Evolutionary conservation across 1,284 basidiomycete genomes (phyloP), one percentile per base, ranked within the genome.

Genomic region (Rugosomyces carneus): DNA sequence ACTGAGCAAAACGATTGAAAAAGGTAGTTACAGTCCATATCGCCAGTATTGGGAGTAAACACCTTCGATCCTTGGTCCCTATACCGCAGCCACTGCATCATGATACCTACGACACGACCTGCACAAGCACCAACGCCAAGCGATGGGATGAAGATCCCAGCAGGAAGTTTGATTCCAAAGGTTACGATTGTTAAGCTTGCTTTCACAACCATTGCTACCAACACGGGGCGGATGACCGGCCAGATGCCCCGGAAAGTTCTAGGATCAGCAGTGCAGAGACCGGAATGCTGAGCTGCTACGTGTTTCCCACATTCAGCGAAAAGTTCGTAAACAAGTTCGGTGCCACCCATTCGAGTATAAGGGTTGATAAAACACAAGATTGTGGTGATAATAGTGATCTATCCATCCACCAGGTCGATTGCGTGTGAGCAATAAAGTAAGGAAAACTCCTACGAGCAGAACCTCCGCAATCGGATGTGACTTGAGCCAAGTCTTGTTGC

Each of bases 131-230:
- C 96, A n/a, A 97, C 93, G 16, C 91, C 93, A 21, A 99, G 79
- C 0, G 93, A 93, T 0, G 96, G 95, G 21, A 99, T 91, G 66
- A 99, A 99, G 56, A 99, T 95, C 1, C 95, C 95, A 3, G 94
- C 93, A 11, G 93, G 93, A 2, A 96, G 60, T 59, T 89, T 92
- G 68, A 96, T 92, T 2, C 94, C 94, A 54, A 98, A 99, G 0
- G 94, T 98, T 37, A 97, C 75, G 45, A 95, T 75, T 0, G 93
- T 96, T 47, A 98, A 67, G 1, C 72, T 75, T 1, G 83, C 88
- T 65, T 94, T 94, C 56, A 93, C 81, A 38, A 93, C 39, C 64
- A 95, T 75, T 0, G 93, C 89, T 20, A 82, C 69, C 18, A 78
- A 67, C 50, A 98, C 79, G 3, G 82, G 75, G 26, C 67, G 68